Base-by-base conservation (phyloP, 768 basidiomycete species). In the Boletus barrowsii region DNA sequence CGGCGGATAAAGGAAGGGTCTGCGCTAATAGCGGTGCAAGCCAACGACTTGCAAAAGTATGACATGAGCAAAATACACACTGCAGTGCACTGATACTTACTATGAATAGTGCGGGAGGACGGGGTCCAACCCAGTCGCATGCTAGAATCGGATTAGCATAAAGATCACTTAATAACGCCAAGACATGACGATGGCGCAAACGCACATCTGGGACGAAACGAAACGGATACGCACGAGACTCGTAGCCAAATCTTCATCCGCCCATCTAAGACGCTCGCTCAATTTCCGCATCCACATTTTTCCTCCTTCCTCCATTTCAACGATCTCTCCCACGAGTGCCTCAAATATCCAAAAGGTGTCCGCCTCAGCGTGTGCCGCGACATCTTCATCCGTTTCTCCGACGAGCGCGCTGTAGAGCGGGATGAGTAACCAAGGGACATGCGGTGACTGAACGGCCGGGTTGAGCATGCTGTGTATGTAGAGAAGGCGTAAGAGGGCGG, bases 281-380 rank as follows among this genome's bases (percentile, higher is more conserved):
- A 92, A 73, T 54, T 75, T 81, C 47, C 71, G 76, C 72, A 83
- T 83, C 88, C 87, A 90, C 24, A 76, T 41, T 45, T 72, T 78
- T 8, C 79, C 81, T 15, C 79, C 80, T 48, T 86, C 86, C 55
- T 86, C 84, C n/a, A 92, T 66, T 47, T 88, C 89, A 2, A 81
- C 75, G 46, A 91, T 81, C 62, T 91, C 89, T 26, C 83, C 82
- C 0, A 90, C 72, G 60, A 91, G 75, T 0, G 83, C 79, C 66
- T 90, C 88, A 51, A 91, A 87, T 5, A 90, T 62, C 90, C 89
- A 92, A 66, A 92, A 92, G 0, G 85, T 79, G 62, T 92, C 90
- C 2, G 90, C 89, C 67, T 92, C 90, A 5, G 78, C 79, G 65
- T 90, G 87, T 0, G 79, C 76, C 10, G 80, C 66, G 41, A 88